These are phyloP conservation scores for Backusella psychrophila DNA, from an alignment of 192 early-diverging fungal species.

Conservation along the genomic window DNA sequence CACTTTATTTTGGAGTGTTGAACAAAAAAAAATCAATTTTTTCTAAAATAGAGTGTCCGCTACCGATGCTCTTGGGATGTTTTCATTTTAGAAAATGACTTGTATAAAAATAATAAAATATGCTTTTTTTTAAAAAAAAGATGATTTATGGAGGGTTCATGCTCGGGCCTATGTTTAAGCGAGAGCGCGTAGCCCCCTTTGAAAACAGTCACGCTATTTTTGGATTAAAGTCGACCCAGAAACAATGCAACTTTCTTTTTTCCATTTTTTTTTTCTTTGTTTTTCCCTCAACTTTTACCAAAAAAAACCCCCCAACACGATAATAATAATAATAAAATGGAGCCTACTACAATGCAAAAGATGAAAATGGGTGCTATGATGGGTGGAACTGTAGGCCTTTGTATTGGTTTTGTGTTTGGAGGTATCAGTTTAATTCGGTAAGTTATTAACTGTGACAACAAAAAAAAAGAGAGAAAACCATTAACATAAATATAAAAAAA, in stretches of 20 bases:
- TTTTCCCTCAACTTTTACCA: neutral
- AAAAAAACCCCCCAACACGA: neutral
- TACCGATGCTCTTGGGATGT: too few species aligned
- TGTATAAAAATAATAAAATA: too few species aligned
- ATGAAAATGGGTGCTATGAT: constrained; percentile 64
- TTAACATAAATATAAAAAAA: neutral
- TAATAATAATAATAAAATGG: constrained; percentile 34
- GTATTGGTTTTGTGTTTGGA: constrained; percentile 61
- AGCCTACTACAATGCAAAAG: constrained; percentile 54
- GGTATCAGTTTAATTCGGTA: constrained; percentile 50
- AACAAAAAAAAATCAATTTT: too few species aligned
- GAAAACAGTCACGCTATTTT: neutral
- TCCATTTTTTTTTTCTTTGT: neutral
- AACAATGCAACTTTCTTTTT: neutral
- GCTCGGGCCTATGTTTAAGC: neutral
- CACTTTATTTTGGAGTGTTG: too few species aligned
- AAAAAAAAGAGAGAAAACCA: neutral
- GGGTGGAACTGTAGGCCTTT: constrained; percentile 62
- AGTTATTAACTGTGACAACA: neutral
- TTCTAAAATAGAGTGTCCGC: too few species aligned
- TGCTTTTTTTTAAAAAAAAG: too few species aligned
- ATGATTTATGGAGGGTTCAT: too few species aligned
- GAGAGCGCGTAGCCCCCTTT: too few species aligned
- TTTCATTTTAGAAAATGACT: neutral
- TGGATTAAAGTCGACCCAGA: neutral